phyloP scores from a whole-genome alignment of 1,284 basidiomycete species.

The Fereydounia khargensis region DNA sequence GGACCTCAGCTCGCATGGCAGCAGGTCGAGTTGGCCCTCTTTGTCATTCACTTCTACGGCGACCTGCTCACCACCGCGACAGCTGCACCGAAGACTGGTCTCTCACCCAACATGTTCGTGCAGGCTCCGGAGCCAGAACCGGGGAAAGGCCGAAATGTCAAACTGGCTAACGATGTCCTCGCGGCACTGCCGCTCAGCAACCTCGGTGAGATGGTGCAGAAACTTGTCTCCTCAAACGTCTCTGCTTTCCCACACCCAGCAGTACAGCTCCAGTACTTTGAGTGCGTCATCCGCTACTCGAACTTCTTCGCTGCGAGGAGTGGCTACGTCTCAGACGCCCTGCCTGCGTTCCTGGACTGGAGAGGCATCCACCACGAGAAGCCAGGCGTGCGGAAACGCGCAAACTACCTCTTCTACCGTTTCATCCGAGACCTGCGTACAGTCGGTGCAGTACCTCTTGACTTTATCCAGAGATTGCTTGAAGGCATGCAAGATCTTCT shows the following conservation, averaged over 20 bases:
- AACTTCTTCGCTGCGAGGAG: conserved; percentile 88
- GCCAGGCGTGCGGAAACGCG: conserved; percentile 70
- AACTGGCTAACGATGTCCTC: conserved; percentile 34
- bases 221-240: conserved; percentile 79
- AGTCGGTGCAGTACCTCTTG: conserved; percentile 72
- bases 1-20: conserved; percentile 73
- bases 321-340: conserved; percentile 68
- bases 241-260: conserved; percentile 79
- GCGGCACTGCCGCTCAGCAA: conserved; percentile 71
- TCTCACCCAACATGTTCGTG: conserved; percentile 50
- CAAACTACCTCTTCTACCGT: conserved; percentile 88
- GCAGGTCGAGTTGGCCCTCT: conserved; percentile 86
- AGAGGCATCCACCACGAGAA: conserved; percentile 86
- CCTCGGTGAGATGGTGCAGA: conserved; percentile 84
- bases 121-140: conserved; percentile 32
- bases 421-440: conserved; percentile 77
- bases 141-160: conserved; percentile 40
- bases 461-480: conserved; percentile 64
- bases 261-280: conserved; percentile 91
- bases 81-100: conserved; percentile 46
- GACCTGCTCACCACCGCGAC: conserved; percentile 62
- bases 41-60: conserved; percentile 88
- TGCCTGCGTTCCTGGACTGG: conserved; percentile 84
- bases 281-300: conserved; percentile 83
- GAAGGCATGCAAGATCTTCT: conserved; percentile 60